phyloP scores from a whole-genome alignment of 2,329 filamentous ascomycete species.

The Fusarium torreyae region DNA sequence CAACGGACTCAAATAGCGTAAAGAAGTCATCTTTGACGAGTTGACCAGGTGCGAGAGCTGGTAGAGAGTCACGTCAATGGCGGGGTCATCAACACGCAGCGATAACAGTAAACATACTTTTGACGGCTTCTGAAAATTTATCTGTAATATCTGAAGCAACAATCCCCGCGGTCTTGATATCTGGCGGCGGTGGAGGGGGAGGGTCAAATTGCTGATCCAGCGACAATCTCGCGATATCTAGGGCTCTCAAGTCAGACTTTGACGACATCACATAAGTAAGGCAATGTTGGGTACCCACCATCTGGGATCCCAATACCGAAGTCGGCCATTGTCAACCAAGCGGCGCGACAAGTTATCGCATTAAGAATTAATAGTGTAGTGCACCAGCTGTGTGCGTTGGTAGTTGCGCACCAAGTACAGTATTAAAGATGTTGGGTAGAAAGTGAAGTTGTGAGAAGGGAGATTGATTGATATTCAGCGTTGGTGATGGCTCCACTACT shows the following conservation, averaged over 20 bases:
- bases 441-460: conserved; percentile 32
- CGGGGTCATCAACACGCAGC: conserved; percentile 23
- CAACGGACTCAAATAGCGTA: conserved; percentile 94
- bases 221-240: conserved; percentile 61
- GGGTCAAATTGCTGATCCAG: conserved; percentile 54
- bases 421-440: conserved; percentile 27
- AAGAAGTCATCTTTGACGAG: conserved; percentile 95
- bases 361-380: conserved; percentile 25
- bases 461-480: conserved; percentile 19
- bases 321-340: conserved; percentile 53
- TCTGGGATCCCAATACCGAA: conserved; percentile 55
- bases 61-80: conserved; percentile 47
- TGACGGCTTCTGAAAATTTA: conserved; percentile 67
- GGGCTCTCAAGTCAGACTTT: conserved; percentile 47
- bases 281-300: conserved; percentile 50
- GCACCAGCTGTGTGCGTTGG: conserved; percentile 3
- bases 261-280: conserved; percentile 24
- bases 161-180: conserved; percentile 64
- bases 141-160: conserved; percentile 72
- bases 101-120: conserved; percentile 59
- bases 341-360: conserved; percentile 27
- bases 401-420: conserved; percentile 4
- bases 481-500: conserved; percentile 35
- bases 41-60: conserved; percentile 83
- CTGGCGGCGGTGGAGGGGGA: conserved; percentile 56